These are phyloP conservation scores for Heliocybe sulcata DNA, from an alignment of 1,284 basidiomycete genomes.

Conservation along the genomic window DNA sequence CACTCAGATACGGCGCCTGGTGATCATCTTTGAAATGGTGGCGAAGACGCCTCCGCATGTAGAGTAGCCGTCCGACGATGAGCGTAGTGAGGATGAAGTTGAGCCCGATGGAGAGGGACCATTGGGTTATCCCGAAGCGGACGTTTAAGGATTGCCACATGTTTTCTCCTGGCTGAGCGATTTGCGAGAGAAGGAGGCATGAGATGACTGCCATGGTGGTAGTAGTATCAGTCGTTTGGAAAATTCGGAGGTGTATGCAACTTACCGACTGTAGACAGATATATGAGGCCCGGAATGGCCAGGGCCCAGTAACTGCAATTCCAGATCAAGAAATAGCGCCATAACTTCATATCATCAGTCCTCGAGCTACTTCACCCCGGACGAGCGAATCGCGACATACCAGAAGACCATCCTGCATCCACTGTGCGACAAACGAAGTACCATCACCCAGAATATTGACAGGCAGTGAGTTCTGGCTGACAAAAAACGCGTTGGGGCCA, in stretches of 20 bases:
- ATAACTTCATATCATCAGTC: conserved; percentile 2
- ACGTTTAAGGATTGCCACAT: conserved; percentile 1
- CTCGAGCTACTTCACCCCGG: too few species aligned
- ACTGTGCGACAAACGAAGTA: conserved; percentile 2
- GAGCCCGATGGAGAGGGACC: conserved; percentile 6
- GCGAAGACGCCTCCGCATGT: conserved; percentile 5
- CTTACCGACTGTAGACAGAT: conserved; percentile 3
- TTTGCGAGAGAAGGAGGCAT: neutral
- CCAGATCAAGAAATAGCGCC: conserved; percentile 3
- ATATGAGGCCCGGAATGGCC: conserved; percentile 1
- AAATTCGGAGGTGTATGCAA: too few species aligned
- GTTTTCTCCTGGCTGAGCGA: neutral
- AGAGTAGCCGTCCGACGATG: conserved; percentile 8
- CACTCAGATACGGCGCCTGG: conserved; percentile 3
- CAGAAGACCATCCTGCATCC: conserved; percentile 6
- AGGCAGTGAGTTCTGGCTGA: neutral
- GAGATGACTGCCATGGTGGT: conserved; percentile 1
- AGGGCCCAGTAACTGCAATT: neutral
- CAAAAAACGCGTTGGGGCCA: conserved; percentile 15
- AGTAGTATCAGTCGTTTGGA: neutral
- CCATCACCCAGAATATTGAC: conserved; percentile 3
- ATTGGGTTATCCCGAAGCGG: conserved; percentile 7
- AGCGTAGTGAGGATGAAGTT: conserved; percentile 8
- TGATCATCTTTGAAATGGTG: neutral
- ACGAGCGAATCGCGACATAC: neutral